Percentiles rank a stretch among this genome's conserved stretches.
Evolutionary conservation across 2,329 filamentous ascomycete species (phyloP).

Genomic region (Cladosporium sp.): DNA sequence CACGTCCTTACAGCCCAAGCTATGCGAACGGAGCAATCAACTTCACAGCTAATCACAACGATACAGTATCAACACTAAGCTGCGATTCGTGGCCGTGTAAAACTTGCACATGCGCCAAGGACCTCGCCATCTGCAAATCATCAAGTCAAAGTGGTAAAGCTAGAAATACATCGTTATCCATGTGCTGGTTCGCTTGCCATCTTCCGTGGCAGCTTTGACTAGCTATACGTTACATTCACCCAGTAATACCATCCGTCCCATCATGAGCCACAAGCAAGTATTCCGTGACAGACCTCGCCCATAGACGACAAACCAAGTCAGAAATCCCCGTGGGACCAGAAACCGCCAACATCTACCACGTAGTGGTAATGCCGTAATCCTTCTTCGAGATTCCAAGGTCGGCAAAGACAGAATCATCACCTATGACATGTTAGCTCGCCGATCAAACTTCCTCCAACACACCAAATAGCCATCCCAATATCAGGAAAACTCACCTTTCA

Average conservation of each 20-base stretch:
- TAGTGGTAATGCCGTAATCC: conserved; percentile 65
- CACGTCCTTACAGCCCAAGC: neutral
- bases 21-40: neutral
- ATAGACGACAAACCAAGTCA: neutral
- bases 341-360: conserved; percentile 50
- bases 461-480: neutral
- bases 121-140: neutral
- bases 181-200: neutral
- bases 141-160: neutral
- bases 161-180: neutral
- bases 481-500: conserved; percentile 44
- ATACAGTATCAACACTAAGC: neutral
- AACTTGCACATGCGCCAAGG: neutral
- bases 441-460: neutral
- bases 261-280: neutral
- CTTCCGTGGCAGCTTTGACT: neutral
- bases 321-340: neutral
- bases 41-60: neutral
- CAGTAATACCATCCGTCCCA: neutral
- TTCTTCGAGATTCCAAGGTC: conserved; percentile 61
- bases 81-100: neutral
- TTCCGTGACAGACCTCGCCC: neutral
- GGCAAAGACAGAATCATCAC: conserved; percentile 61
- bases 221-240: neutral
- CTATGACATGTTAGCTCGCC: conserved; percentile 34